A percentile compares a stretch with the other conserved stretches of the same genome.
phyloP scores from a whole-genome alignment of 1,139 yeast genomes.

The Geotrichum cucujoidarum region DNA sequence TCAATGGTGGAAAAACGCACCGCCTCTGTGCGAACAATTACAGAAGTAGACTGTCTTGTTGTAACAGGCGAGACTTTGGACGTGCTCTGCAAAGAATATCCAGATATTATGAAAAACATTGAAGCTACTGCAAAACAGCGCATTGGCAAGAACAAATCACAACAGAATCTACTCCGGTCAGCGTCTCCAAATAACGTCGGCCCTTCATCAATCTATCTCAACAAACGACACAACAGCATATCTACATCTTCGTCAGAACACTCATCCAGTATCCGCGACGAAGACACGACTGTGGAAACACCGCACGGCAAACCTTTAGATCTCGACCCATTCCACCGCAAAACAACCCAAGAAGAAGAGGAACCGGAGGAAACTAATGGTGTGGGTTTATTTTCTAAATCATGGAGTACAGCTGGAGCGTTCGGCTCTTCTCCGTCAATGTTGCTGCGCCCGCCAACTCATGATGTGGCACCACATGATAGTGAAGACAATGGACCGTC shows the following conservation, averaged over 20 bases:
- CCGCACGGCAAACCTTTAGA: conserved; percentile 8
- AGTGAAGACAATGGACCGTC: not conserved
- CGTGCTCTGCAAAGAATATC: conserved; percentile 51
- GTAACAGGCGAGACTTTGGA: conserved; percentile 52
- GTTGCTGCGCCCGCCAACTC: conserved; percentile 11
- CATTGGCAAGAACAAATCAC: conserved; percentile 46
- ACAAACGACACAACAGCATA: conserved; percentile 12
- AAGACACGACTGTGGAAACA: not conserved
- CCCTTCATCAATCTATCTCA: conserved; percentile 5
- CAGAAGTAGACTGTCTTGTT: conserved; percentile 56
- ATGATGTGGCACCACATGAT: conserved; percentile 10
- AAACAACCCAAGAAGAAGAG: conserved; percentile 1
- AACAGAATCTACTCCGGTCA: conserved; percentile 26
- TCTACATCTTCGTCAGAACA: conserved; percentile 5
- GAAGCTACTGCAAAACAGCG: conserved; percentile 55
- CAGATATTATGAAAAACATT: conserved; percentile 55
- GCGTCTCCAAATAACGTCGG: not conserved
- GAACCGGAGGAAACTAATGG: conserved; percentile 7
- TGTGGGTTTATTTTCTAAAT: conserved; percentile 20
- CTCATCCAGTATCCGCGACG: not conserved
- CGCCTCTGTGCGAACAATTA: conserved; percentile 59
- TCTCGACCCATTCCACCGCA: conserved; percentile 7
- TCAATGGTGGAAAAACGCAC: conserved; percentile 49
- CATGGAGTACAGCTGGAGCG: conserved; percentile 21
- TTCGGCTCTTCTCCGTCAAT: conserved; percentile 17